A percentile compares a stretch with the other conserved stretches of the same genome.
These are phyloP conservation scores for Aureobasidium sp. DNA, from an alignment of 2,329 filamentous ascomycete species.

Conservation along the genomic window DNA sequence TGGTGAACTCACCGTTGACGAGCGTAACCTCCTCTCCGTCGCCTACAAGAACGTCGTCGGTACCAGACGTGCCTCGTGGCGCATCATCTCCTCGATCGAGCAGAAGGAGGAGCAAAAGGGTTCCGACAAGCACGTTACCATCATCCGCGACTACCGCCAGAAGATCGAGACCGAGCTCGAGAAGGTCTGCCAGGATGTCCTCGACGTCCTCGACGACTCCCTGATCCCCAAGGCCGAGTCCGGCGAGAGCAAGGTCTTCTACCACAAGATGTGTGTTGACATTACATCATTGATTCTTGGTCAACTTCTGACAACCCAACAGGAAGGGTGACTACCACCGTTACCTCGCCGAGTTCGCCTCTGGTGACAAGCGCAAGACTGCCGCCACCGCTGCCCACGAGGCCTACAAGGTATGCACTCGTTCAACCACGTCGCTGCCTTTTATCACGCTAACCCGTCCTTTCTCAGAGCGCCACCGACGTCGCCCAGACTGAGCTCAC, in stretches of 20 bases:
- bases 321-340: constrained; percentile 98
- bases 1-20: constrained; percentile 59
- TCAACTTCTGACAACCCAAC: constrained; percentile 17
- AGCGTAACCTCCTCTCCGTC: constrained; percentile 89
- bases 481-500: constrained; percentile 96
- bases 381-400: constrained; percentile 81
- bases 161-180: constrained; percentile 98
- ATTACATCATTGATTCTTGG: neutral
- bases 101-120: constrained; percentile 99
- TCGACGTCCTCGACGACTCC: constrained; percentile 85
- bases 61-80: constrained; percentile 95
- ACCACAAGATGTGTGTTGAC: constrained; percentile 91
- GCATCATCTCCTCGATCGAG: constrained; percentile 99
- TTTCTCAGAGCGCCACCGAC: constrained; percentile 77
- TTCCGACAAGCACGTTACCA: constrained; percentile 84
- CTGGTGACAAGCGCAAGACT: constrained; percentile 83
- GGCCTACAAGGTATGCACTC: constrained; percentile 76
- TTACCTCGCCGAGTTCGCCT: constrained; percentile 88
- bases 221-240: constrained; percentile 93
- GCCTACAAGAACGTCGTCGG: constrained; percentile 99
- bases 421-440: neutral
- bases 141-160: constrained; percentile 94
- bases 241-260: constrained; percentile 99
- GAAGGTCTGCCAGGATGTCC: constrained; percentile 96
- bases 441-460: neutral